Percentiles rank a stretch among this genome's conserved stretches.
These are phyloP conservation scores for Fragilariopsis cylindrus DNA, from an alignment of 108 stramenopile species.

Conservation along the genomic window DNA sequence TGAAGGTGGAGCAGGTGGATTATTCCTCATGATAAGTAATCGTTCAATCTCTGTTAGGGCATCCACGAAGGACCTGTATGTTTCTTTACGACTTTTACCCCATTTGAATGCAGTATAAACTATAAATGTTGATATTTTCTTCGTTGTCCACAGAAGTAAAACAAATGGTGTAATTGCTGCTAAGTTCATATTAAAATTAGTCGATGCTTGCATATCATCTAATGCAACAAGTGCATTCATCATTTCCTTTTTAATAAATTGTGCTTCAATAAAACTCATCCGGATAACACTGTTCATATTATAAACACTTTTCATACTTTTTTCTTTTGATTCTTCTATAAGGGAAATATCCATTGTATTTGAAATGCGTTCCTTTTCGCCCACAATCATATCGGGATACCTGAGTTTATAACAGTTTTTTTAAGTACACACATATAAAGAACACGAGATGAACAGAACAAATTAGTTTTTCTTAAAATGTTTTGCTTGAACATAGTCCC, in stretches of 20 bases:
- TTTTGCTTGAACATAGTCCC: no score
- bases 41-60: conserved; percentile 84
- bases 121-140: conserved; percentile 51
- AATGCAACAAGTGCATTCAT: conserved; percentile 86
- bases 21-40: conserved; percentile 82
- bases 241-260: conserved; percentile 92
- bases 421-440: no score
- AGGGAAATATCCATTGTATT: conserved; percentile 83
- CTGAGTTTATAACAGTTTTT: neutral
- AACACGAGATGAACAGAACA: no score
- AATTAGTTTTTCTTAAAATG: no score
- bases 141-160: conserved; percentile 51
- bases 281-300: conserved; percentile 79
- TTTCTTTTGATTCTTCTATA: conserved; percentile 77
- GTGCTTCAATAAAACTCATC: conserved; percentile 90
- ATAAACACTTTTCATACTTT: conserved; percentile 78
- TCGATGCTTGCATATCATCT: conserved; percentile 83
- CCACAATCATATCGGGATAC: conserved; percentile 67
- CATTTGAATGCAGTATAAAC: conserved; percentile 71
- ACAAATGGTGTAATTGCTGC: conserved; percentile 87
- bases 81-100: conserved; percentile 76
- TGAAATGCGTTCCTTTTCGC: conserved; percentile 48
- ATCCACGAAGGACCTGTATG: conserved; percentile 68
- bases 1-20: conserved; percentile 61
- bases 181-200: conserved; percentile 87